Percentiles rank a stretch among this genome's conserved stretches.
Conservation (phyloP, 2,329 filamentous ascomycete genomes). For the Zymoseptoria ardabiliae region DNA sequence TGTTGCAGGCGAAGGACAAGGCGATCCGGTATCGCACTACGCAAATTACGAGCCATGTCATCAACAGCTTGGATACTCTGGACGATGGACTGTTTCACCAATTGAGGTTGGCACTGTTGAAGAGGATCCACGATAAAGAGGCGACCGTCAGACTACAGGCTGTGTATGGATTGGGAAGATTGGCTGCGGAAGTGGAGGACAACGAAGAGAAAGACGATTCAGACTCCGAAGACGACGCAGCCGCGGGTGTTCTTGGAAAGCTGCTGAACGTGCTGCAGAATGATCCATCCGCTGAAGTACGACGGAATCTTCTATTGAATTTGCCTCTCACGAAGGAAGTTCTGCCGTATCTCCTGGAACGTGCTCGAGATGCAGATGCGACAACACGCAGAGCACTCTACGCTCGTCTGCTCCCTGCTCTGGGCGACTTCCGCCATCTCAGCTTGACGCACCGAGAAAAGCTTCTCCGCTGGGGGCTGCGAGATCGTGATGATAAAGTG, state of each 20-base stretch:
- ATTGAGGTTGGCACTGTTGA: conserved; percentile 70
- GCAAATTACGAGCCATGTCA: conserved; percentile 81
- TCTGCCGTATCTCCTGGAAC: conserved; percentile 78
- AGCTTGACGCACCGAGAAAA: conserved; percentile 94
- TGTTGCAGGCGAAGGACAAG: conserved; percentile 86
- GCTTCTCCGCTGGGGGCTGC: conserved; percentile 84
- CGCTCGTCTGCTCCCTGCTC: conserved; percentile 72
- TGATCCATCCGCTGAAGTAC: conserved; percentile 87
- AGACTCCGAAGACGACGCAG: conserved; percentile 56
- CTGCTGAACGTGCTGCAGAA: conserved; percentile 85
- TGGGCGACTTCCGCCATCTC: conserved; percentile 90
- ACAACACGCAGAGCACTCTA: conserved; percentile 80
- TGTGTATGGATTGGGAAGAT: conserved; percentile 76
- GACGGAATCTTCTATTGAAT: conserved; percentile 80
- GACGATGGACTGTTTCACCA: conserved; percentile 87
- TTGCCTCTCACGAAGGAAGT: conserved; percentile 78
- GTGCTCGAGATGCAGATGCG: conserved; percentile 81
- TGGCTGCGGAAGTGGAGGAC: conserved; percentile 65
- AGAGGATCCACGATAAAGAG: conserved; percentile 88
- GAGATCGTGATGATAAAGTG: conserved; percentile 89
- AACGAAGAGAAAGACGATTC: conserved; percentile 58
- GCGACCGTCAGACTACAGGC: conserved; percentile 86
- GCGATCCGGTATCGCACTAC: conserved; percentile 82
- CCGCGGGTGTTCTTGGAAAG: conserved; percentile 68
- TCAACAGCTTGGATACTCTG: conserved; percentile 86